phyloP scores from a whole-genome alignment of 1,284 basidiomycete genomes.

The Anthracocystis setariae region DNA sequence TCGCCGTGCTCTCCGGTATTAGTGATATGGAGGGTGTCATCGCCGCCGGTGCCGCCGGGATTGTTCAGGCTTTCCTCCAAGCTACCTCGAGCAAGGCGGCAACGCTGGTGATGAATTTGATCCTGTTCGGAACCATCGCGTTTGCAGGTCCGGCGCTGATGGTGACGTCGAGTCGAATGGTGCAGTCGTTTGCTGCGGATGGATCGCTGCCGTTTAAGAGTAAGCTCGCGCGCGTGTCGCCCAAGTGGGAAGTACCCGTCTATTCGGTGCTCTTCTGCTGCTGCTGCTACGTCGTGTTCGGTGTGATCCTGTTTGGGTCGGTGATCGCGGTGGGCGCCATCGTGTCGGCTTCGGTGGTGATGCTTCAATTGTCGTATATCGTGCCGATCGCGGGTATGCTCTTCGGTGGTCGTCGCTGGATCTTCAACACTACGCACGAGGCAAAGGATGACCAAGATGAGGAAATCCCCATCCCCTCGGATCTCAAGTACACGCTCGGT shows the following conservation, averaged over 20 bases:
- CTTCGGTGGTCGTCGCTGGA: conserved; percentile 27
- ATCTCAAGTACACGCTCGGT: conserved; percentile 39
- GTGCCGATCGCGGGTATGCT: conserved; percentile 35
- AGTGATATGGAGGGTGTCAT: conserved; percentile 37
- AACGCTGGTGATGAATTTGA: conserved; percentile 18
- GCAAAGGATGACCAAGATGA: conserved; percentile 13
- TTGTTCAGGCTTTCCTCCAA: conserved; percentile 32
- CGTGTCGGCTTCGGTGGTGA: conserved; percentile 32
- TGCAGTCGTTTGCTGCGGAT: conserved; percentile 43
- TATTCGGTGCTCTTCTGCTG: conserved; percentile 33
- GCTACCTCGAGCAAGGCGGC: conserved; percentile 23
- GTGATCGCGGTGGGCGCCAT: conserved; percentile 33
- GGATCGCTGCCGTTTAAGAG: conserved; percentile 27
- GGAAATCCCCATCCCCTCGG: conserved; percentile 22
- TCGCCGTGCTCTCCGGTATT: conserved; percentile 33
- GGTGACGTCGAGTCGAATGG: conserved; percentile 35
- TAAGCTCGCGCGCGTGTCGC: conserved; percentile 25
- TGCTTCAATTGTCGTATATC: conserved; percentile 38
- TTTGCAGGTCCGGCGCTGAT: conserved; percentile 41
- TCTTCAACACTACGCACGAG: conserved; percentile 5
- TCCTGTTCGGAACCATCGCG: conserved; percentile 29
- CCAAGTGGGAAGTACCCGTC: conserved; percentile 28
- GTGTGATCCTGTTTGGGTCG: conserved; percentile 40
- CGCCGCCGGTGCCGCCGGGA: conserved; percentile 21
- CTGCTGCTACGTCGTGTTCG: conserved; percentile 23